Base-by-base conservation (phyloP, 345 rosid genomes). In the Xanthoceras sorbifolium region DNA sequence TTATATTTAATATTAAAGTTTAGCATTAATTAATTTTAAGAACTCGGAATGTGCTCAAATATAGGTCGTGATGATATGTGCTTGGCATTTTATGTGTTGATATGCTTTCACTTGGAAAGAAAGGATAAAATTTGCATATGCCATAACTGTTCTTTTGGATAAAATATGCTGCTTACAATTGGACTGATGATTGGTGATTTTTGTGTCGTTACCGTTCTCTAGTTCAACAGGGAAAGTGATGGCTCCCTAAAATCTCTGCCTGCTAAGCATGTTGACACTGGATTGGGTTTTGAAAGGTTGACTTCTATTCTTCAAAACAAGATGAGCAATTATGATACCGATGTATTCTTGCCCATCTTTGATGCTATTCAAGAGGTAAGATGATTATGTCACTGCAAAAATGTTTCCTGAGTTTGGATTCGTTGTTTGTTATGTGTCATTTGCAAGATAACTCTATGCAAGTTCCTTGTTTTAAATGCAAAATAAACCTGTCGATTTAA, bases 311-410 rank as follows among this genome's bases (percentile, higher is more conserved):
- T 96, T 69, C 99, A 96, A 84, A 90, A 91, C 83, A 92, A 88
- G 89, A 93, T 96, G 97, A 96, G 98, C 95, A 96, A 92, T 81
- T 96, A 94, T 79, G 99, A 96, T 78, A 96, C 99, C 73, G 99
- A 96, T 83, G 94, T 94, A 55, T 96, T 96, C 85, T 14, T 90
- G 83, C 99, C 97, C 75, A 89, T 96, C 74, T 96, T 96, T 82
- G 91, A 91, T 79, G 97, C 91, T 73, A 93, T 96, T 79, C 95
- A 87, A 73, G 85, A 89, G 94, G 99, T 90, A 86, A 79, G 63
- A 32, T 32, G 65, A 36, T 10, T 5, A 9, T 34, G 7, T 22
- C 40, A 10, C 22, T 40, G 9, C 28, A 42, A 29, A 63, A 17
- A 1, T 9, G 4, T 10, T 73, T 46, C 32, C n/a, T 6, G 5